Base-by-base conservation (phyloP, 1,284 basidiomycete species). In the Apiotrichum mycotoxinovorans region DNA sequence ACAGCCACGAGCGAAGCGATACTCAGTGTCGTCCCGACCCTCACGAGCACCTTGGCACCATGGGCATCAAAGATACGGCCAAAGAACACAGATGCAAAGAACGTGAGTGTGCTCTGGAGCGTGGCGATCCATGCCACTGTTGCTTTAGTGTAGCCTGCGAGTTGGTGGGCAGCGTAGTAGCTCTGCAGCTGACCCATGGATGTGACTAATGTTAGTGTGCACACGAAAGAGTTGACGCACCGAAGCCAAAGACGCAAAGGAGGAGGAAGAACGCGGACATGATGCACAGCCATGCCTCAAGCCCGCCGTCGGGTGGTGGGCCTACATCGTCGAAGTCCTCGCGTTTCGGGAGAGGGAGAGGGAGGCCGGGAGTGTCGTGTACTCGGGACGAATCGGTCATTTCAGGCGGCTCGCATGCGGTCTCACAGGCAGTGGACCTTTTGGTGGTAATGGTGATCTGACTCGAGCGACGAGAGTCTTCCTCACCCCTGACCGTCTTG, bases 61-160 rank as follows among this genome's bases (percentile, higher is more conserved):
- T 64, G 61, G 12, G 61, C 54, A 42, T 68, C 66, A 34, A 66
- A 68, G 14, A 56, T 40, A n/a, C 65, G 58, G 1, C 66, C 66
- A 35, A 59, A 51, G 33, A 63, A 47, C 3, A 65, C 42, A 9
- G 49, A 51, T 17, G 53, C 48, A 48, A 63, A 61, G 57, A 75
- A 75, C 11, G 66, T 62, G 43, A 72, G 57, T 46, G 69, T 71
- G 15, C 63, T 55, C 27, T 54, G 51, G 33, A 60, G 41, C 22
- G 61, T 60, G 8, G 60, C 61, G 7, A 62, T 55, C 59, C 64
- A 63, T 1, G 64, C 56, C 9, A 63, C 56, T 22, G 52, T 38
- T 1, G 54, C 48, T 37, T 56, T 57, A 2, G 59, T n/a, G 20
- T 54, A 57, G 3, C 26, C 9, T 1, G 51, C 17, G 2, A 65